Percentiles rank a stretch among this genome's conserved stretches.
These are phyloP conservation scores for Geotrichum aggregatum DNA, from an alignment of 1,139 yeast genomes.

Conservation along the genomic window DNA sequence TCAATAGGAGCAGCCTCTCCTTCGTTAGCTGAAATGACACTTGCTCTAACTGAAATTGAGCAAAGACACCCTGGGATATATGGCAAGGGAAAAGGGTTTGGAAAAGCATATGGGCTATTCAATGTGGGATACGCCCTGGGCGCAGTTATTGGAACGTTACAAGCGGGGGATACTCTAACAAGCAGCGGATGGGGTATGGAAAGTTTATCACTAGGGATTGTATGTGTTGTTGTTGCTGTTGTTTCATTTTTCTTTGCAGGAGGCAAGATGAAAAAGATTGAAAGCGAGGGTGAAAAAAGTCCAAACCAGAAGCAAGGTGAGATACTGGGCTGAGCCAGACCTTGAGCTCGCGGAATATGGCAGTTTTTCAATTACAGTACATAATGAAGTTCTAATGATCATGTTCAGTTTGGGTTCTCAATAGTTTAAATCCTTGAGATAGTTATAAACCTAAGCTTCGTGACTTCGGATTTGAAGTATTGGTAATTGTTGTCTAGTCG, in stretches of 20 bases:
- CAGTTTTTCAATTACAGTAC: no score
- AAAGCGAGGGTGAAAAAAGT: neutral
- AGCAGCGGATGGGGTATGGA: slow-evolving; percentile 32
- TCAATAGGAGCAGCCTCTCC: slow-evolving; percentile 32
- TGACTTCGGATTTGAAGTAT: no score
- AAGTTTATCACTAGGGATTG: slow-evolving; percentile 32
- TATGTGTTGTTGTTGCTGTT: slow-evolving; percentile 28
- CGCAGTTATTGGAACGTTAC: slow-evolving; percentile 37
- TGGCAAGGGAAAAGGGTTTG: slow-evolving; percentile 37
- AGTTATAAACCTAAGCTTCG: no score
- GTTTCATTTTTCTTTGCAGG: slow-evolving; percentile 34
- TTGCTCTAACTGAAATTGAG: slow-evolving; percentile 31
- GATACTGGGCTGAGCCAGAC: no score
- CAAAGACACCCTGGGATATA: slow-evolving; percentile 33
- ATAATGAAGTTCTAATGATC: no score
- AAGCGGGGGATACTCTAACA: slow-evolving; percentile 32
- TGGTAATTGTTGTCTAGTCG: no score
- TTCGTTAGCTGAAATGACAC: slow-evolving; percentile 35
- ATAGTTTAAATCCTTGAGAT: no score
- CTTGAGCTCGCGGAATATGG: no score
- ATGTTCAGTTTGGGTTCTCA: no score
- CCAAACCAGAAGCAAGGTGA: no score
- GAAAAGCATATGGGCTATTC: slow-evolving; percentile 39
- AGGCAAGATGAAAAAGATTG: slow-evolving; percentile 24
- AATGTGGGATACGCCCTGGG: slow-evolving; percentile 39